Percentiles rank a stretch among this genome's conserved stretches.
Evolutionary conservation across 2,329 filamentous ascomycete species (phyloP).

Genomic region (Amphichorda felina): DNA sequence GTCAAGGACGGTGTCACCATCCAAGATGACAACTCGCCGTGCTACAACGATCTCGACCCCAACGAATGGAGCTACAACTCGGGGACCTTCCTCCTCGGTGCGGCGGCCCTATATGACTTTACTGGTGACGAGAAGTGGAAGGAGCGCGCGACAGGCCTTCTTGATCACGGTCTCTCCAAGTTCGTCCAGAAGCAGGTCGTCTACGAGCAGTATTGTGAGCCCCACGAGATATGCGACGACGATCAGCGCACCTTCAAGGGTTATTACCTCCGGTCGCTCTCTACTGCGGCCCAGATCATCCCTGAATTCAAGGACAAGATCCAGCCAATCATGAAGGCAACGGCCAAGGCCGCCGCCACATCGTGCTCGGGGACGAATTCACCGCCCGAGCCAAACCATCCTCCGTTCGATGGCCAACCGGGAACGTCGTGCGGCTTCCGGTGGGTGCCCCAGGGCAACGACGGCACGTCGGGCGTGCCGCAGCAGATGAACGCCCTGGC

Average conservation of each 20-base stretch:
- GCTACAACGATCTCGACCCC: constrained; percentile 33
- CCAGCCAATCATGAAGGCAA: constrained; percentile 29
- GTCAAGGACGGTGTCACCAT: constrained; percentile 38
- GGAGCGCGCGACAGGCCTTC: constrained; percentile 44
- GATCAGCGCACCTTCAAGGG: constrained; percentile 50
- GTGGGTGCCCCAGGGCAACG: constrained; percentile 41
- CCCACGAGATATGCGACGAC: constrained; percentile 34
- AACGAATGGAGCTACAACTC: constrained; percentile 61
- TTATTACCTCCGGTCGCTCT: constrained; percentile 38
- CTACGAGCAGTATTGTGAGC: constrained; percentile 57
- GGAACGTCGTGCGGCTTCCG: constrained; percentile 42
- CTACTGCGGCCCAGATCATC: constrained; percentile 32
- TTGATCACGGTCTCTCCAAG: constrained; percentile 32
- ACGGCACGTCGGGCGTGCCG: constrained; percentile 50
- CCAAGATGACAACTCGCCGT: constrained; percentile 19
- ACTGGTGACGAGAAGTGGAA: constrained; percentile 44
- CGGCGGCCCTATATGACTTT: constrained; percentile 49
- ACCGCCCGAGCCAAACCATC: neutral
- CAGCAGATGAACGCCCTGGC: constrained; percentile 58
- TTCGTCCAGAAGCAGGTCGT: constrained; percentile 46
- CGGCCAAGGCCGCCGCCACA: constrained; percentile 32
- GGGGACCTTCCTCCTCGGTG: constrained; percentile 51
- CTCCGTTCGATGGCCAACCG: constrained; percentile 33
- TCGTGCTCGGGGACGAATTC: constrained; percentile 27
- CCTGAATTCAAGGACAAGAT: constrained; percentile 33